Conservation (phyloP, 208 protist genomes). For the Baffinella frigidus region DNA sequence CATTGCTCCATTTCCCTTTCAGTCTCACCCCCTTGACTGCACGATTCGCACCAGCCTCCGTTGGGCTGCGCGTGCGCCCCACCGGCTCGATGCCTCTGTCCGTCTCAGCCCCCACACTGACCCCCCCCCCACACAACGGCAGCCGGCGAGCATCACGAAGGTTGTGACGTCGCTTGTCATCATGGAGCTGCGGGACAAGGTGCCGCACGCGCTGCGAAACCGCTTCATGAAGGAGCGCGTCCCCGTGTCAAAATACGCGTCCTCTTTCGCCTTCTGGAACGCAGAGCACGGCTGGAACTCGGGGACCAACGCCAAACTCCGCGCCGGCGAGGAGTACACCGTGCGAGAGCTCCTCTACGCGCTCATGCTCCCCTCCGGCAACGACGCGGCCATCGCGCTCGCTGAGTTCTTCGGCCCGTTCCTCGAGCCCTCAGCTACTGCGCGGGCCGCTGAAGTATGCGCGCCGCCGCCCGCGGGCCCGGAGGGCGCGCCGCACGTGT, state of each 20-base stretch:
- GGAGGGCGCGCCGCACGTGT: background rate
- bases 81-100: too few species aligned
- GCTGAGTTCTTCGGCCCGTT: slow-evolving; percentile 2
- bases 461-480: too few species aligned
- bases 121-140: background rate
- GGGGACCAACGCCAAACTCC: background rate
- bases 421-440: background rate
- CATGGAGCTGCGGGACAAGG: background rate
- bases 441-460: too few species aligned
- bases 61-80: too few species aligned
- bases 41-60: too few species aligned
- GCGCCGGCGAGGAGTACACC: background rate
- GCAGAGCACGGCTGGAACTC: background rate
- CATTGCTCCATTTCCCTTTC: background rate
- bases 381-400: slow-evolving; percentile 48
- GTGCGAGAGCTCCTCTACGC: slow-evolving; percentile 29
- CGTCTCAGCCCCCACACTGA: background rate
- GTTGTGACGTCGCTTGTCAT: background rate
- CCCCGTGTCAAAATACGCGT: background rate
- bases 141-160: background rate
- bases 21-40: too few species aligned
- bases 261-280: background rate
- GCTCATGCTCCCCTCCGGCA: slow-evolving; percentile 38
- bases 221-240: background rate
- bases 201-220: background rate